Base-by-base conservation (phyloP, 75 land plant genomes). In the Cunninghamia lanceolata region DNA sequence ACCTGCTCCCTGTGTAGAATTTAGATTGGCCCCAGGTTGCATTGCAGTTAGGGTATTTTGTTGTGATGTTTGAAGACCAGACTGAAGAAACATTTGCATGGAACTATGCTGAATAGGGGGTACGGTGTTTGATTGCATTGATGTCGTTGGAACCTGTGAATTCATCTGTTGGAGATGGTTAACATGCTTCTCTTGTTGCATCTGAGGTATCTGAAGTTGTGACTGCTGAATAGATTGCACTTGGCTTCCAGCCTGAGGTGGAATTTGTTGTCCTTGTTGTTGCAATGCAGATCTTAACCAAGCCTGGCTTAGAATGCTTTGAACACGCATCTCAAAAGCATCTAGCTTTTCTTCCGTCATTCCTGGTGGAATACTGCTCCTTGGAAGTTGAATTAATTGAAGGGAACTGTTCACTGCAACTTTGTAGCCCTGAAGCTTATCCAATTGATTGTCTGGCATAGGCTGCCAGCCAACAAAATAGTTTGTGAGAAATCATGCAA, bases 241-340 rank as follows among this genome's bases (percentile, higher is more conserved):
- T n/a, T n/a, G n/a, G n/a, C n/a, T n/a, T n/a, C 76, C 86, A 82
- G 14, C 15, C 71, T 92, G 56, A 17, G 83, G 87, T 19, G 90
- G 90, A 82, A 87, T 45, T 88, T 88, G 88, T 68, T 89, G 90
- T 38, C 86, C 91, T n/a, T 89, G 91, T 86, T 88, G 93, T 84
- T 91, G 96, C 84, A 87, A 82, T 66, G 87, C 80, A 53, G 87
- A 80, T 85, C 90, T 89, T 4, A 86, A 87, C 87, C 91, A 94
- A 83, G 90, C 87, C 21, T 93, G 85, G 47, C 85, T 89, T 56
- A 96, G 87, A 86, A 98, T 84, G 84, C 43, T 84, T 3, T 92
- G 53, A 68, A 98, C 95, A 47, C 95, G 94, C 91, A 92, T 98
- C 88, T 98, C 99, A 89, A 88, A 93, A 2, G 71, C 47, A 38